These are phyloP conservation scores for Danielia oregonensis DNA, from an alignment of 805 yeast species.

Conservation along the genomic window DNA sequence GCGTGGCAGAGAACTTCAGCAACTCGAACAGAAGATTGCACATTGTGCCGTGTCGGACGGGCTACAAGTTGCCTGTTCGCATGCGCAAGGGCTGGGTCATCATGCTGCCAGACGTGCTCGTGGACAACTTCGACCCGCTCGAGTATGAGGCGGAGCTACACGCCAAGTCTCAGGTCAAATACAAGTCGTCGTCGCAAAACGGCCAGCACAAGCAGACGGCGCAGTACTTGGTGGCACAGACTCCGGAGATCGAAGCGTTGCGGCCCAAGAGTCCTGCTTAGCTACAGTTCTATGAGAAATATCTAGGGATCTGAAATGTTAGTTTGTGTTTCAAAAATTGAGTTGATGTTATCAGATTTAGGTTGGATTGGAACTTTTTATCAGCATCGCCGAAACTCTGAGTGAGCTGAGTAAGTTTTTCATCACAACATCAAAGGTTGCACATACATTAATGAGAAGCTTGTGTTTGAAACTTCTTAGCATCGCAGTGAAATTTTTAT, in stretches of 20 bases:
- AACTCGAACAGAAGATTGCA: constrained; percentile 80
- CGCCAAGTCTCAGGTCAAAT: constrained; percentile 27
- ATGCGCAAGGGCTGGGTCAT: constrained; percentile 89
- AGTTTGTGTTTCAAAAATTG: background rate
- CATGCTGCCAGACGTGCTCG: constrained; percentile 75
- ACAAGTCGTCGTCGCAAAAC: constrained; percentile 11
- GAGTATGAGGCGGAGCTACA: constrained; percentile 30
- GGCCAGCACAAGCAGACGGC: constrained; percentile 33
- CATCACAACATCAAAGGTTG: constrained; percentile 35
- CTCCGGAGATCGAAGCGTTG: constrained; percentile 69
- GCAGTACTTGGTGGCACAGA: constrained; percentile 56
- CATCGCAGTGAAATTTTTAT: too few relatives aligned
- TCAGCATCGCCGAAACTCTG: constrained; percentile 50
- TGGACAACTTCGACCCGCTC: constrained; percentile 57
- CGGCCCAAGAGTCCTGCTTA: constrained; percentile 76
- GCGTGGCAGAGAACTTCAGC: constrained; percentile 84
- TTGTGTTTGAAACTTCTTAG: constrained; percentile 2
- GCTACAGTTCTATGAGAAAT: background rate
- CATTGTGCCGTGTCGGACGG: constrained; percentile 73
- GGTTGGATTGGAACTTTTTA: constrained; percentile 47
- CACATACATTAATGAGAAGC: constrained; percentile 10
- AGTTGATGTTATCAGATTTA: constrained; percentile 25
- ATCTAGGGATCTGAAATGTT: background rate
- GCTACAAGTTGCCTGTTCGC: constrained; percentile 58
- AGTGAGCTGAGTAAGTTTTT: constrained; percentile 58